These are phyloP conservation scores for Lojkania enalia DNA, from an alignment of 2,329 filamentous ascomycete genomes.

Conservation along the genomic window DNA sequence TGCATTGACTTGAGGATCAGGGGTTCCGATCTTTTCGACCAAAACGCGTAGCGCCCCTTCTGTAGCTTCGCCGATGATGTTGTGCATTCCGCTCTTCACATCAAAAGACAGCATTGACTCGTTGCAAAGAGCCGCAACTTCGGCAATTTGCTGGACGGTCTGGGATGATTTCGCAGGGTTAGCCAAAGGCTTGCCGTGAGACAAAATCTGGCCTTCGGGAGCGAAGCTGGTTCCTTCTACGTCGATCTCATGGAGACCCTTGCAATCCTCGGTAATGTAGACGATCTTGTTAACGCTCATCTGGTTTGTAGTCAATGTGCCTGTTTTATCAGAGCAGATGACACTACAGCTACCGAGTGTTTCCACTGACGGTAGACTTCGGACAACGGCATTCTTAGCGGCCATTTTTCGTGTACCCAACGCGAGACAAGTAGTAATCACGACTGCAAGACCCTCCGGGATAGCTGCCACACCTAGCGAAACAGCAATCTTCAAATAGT, in stretches of 20 bases:
- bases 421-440: slow-evolving; percentile 97
- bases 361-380: slow-evolving; percentile 94
- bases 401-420: slow-evolving; percentile 98
- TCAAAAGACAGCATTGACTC: slow-evolving; percentile 85
- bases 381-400: slow-evolving; percentile 94
- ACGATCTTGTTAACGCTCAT: slow-evolving; percentile 98
- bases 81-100: slow-evolving; percentile 70
- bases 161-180: slow-evolving; percentile 71
- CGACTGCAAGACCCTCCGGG: slow-evolving; percentile 93
- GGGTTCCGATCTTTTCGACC: slow-evolving; percentile 91
- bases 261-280: slow-evolving; percentile 74
- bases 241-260: slow-evolving; percentile 78
- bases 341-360: slow-evolving; percentile 98
- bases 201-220: slow-evolving; percentile 74
- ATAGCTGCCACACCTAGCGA: slow-evolving; percentile 97
- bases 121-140: slow-evolving; percentile 79
- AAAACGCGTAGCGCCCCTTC: slow-evolving; percentile 90
- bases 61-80: slow-evolving; percentile 89
- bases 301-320: slow-evolving; percentile 96
- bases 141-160: slow-evolving; percentile 77
- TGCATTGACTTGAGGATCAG: slow-evolving; percentile 63
- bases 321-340: slow-evolving; percentile 99
- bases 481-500: slow-evolving; percentile 99
- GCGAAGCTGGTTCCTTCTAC: slow-evolving; percentile 93
- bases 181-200: slow-evolving; percentile 67